Percentiles rank a stretch among this genome's conserved stretches.
Evolutionary conservation across 2,329 filamentous ascomycete species (phyloP).

Genomic region (Leptographium lundbergii): DNA sequence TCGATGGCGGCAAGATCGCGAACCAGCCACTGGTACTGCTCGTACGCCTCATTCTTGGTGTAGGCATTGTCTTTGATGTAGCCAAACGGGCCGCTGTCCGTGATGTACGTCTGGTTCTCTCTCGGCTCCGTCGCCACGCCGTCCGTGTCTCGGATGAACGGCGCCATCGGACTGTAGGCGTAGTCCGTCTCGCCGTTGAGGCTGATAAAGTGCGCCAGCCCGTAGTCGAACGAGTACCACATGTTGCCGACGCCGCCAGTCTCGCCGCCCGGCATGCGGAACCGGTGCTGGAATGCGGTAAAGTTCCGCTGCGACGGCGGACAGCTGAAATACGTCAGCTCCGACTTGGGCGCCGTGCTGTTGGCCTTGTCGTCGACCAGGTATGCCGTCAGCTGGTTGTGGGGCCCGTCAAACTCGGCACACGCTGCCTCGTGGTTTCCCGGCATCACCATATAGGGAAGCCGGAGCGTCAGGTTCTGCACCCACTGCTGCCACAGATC

Average conservation of each 20-base stretch:
- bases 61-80: conserved; percentile 23
- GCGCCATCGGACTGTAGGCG: conserved; percentile 30
- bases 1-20: conserved; percentile 12
- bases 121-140: conserved; percentile 27
- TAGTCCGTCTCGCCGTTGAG: conserved; percentile 35
- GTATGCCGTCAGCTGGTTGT: conserved; percentile 31
- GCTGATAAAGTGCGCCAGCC: conserved; percentile 36
- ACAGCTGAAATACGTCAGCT: conserved; percentile 37
- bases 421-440: conserved; percentile 39
- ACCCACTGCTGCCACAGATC: conserved; percentile 40
- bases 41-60: conserved; percentile 27
- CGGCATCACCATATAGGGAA: conserved; percentile 36
- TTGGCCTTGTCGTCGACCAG: conserved; percentile 30
- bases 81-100: conserved; percentile 37
- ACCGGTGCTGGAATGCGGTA: conserved; percentile 37
- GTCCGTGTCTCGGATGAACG: conserved; percentile 28
- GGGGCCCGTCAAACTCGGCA: conserved; percentile 32
- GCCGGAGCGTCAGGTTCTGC: conserved; percentile 25
- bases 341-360: conserved; percentile 22
- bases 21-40: conserved; percentile 24
- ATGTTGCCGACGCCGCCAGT: conserved; percentile 32
- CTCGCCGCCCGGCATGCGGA: conserved; percentile 36
- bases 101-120: conserved; percentile 29
- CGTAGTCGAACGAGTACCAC: conserved; percentile 43
- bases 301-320: conserved; percentile 37